Base-by-base conservation (phyloP, 1,284 basidiomycete species). In the Fistulinella staudtii region DNA sequence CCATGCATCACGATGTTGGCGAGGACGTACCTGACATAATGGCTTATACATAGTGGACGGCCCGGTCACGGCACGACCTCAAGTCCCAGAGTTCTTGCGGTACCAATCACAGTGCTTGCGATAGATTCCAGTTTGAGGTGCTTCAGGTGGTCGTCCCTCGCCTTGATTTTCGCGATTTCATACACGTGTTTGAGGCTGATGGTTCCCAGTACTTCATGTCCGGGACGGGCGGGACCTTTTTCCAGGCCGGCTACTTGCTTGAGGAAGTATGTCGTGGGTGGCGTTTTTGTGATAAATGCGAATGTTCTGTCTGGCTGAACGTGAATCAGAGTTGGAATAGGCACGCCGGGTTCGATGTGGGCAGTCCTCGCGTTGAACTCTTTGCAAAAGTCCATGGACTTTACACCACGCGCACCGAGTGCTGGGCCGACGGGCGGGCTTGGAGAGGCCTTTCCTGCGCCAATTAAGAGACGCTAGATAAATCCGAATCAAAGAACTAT, bases 371-470 rank as follows among this genome's bases (percentile, higher is more conserved):
- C 93, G 68, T 92, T 93, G 73, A 91, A 96, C 65, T 95, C 93
- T 67, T 98, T 99, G 75, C 93, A 96, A 66, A 99, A 99, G 72
- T 99, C 96, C 85, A 99, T 99, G 15, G 94, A 95, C 72, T 98
- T 98, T 54, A 99, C 93, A 60, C 96, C 96, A 63, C 93, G 85
- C 53, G 96, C 94, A 74, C 96, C 96, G 41, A 98, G 82, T 17
- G 94, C 94, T 43, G 96, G 95, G 57, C 95, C 96, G 41, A 99
- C 89, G 15, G 95, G 95, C 37, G 95, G 95, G 44, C 93, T 92
- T 17, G 95, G 94, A 20, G 93, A 86, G 27, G 95, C 95, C 66
- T 97, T 97, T 33, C 93, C 94, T 27, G 95, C 95, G 39, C 86
- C 82, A 42, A 98, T 85, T 39, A 97, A 75, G 41, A 98, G 75